A percentile compares a stretch with the other conserved stretches of the same genome.
Evolutionary conservation across 176 grass and related monocot genomes (phyloP).

Genomic region (Neostapfia colusana): DNA sequence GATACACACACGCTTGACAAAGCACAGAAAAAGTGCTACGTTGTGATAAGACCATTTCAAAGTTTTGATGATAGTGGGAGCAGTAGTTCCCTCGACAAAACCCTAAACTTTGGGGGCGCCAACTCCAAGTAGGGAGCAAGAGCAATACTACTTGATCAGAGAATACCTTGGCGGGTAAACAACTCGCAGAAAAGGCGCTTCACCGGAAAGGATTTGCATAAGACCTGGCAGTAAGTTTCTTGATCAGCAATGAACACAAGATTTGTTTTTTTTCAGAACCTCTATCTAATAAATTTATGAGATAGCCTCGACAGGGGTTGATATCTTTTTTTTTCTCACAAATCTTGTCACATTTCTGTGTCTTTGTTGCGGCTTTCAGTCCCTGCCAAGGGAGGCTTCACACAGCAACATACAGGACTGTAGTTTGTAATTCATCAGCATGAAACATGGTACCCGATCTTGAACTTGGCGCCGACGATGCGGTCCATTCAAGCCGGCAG

Average conservation of each 20-base stretch:
- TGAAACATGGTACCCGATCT: no score
- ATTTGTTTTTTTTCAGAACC: neutral
- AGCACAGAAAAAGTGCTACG: neutral
- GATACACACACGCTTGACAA: neutral
- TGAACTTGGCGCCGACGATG: no score
- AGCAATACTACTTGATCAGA: conserved; percentile 6
- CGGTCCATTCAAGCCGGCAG: no score
- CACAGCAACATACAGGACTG: no score
- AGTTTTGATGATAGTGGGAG: conserved; percentile 9
- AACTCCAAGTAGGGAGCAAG: neutral
- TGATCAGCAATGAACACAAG: conserved; percentile 26
- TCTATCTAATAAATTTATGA: conserved; percentile 25
- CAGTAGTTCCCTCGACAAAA: conserved; percentile 32
- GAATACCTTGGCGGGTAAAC: conserved; percentile 74
- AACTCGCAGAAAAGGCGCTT: conserved; percentile 91
- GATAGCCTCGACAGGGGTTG: conserved; percentile 83
- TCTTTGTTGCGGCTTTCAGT: conserved; percentile 92
- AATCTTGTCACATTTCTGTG: conserved; percentile 96
- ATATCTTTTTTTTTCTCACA: conserved; percentile 89
- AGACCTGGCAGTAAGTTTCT: conserved; percentile 51
- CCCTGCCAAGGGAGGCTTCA: conserved; percentile 96
- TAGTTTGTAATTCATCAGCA: no score
- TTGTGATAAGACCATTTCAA: neutral
- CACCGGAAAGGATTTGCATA: conserved; percentile 86
- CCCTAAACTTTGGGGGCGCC: conserved; percentile 22